A percentile compares a stretch with the other conserved stretches of the same genome.
Conservation (phyloP, 768 basidiomycete genomes). For the Boletus speciosus region DNA sequence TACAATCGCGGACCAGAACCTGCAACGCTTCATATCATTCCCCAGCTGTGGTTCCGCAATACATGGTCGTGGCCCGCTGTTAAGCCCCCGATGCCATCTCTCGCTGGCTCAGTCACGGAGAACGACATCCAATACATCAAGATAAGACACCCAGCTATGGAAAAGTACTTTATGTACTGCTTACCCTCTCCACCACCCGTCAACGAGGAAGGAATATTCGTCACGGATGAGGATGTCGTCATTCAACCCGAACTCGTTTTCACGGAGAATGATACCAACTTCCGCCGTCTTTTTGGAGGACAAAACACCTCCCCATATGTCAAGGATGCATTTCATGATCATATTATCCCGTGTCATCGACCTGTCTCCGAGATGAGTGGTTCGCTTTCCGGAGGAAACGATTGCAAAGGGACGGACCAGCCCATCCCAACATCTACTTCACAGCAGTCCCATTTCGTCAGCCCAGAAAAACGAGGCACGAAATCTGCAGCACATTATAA, state of each 20-base stretch:
- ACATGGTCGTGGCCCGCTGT: constrained; percentile 93
- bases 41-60: constrained; percentile 96
- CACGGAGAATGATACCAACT: constrained; percentile 98
- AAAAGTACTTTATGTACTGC: constrained; percentile 80
- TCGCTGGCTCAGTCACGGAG: constrained; percentile 50
- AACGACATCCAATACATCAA: constrained; percentile 58
- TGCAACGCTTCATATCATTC: constrained; percentile 90
- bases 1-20: constrained; percentile 97
- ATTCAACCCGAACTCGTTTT: constrained; percentile 81
- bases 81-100: constrained; percentile 60
- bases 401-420: not conserved
- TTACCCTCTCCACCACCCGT: constrained; percentile 91
- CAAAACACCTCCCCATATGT: constrained; percentile 78
- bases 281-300: constrained; percentile 83
- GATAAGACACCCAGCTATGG: constrained; percentile 70
- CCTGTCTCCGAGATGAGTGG: constrained; percentile 42
- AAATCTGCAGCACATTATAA: constrained; percentile 91
- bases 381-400: not conserved
- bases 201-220: constrained; percentile 60
- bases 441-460: constrained; percentile 53
- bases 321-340: constrained; percentile 98
- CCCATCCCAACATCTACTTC: not conserved
- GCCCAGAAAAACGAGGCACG: constrained; percentile 83
- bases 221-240: constrained; percentile 58
- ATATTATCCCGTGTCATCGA: constrained; percentile 86